Evolutionary conservation across 2,329 filamentous ascomycete genomes (phyloP).

Genomic region (Cercospora sesami): DNA sequence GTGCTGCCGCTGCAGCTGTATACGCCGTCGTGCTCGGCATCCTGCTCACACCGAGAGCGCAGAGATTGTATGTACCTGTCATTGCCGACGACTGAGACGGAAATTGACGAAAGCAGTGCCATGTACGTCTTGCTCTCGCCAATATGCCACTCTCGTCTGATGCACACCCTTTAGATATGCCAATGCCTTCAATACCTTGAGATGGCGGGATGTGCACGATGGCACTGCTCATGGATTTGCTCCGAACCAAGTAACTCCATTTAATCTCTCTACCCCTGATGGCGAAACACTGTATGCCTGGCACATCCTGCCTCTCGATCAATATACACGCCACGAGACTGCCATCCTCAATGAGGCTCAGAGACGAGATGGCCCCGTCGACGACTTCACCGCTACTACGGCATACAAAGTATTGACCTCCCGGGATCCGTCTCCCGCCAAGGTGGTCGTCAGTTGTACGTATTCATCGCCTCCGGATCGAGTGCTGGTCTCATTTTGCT

Average conservation of each 20-base stretch:
- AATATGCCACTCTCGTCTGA: slow-evolving; percentile 1
- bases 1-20: slow-evolving; percentile 28
- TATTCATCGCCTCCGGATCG: slow-evolving; percentile 2
- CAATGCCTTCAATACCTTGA: slow-evolving; percentile 70
- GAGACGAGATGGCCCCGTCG: slow-evolving; percentile 45
- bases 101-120: slow-evolving; percentile 8
- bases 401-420: slow-evolving; percentile 53
- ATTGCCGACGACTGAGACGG: background rate
- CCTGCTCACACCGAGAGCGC: slow-evolving; percentile 65
- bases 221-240: slow-evolving; percentile 84
- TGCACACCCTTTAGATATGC: slow-evolving; percentile 68
- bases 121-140: background rate
- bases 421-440: slow-evolving; percentile 51
- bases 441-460: slow-evolving; percentile 58
- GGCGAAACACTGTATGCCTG: slow-evolving; percentile 79
- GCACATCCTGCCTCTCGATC: slow-evolving; percentile 80
- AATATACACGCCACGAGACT: slow-evolving; percentile 72
- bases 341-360: slow-evolving; percentile 53
- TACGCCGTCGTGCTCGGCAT: slow-evolving; percentile 35
- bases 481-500: background rate
- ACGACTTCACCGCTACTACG: slow-evolving; percentile 50
- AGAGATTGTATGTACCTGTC: slow-evolving; percentile 67
- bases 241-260: slow-evolving; percentile 84
- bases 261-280: slow-evolving; percentile 73
- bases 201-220: slow-evolving; percentile 72